Conservation (phyloP, 2,329 filamentous ascomycete species). For the Tolypocladium sp. region DNA sequence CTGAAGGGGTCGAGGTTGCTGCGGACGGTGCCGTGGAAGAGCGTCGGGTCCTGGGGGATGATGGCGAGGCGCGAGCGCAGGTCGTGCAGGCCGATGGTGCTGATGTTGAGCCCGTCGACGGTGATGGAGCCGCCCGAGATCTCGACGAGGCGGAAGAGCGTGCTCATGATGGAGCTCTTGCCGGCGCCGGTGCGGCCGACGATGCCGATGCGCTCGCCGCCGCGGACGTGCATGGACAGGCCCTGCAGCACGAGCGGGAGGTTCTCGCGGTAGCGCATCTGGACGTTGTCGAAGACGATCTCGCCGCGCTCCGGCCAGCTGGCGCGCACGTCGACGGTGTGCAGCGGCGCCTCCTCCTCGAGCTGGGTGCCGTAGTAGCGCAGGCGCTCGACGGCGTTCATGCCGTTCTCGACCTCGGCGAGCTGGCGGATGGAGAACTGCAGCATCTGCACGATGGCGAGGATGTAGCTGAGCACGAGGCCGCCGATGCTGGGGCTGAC, state of each 20-base stretch:
- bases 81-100: constrained; percentile 65
- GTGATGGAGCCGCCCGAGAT: constrained; percentile 52
- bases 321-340: constrained; percentile 61
- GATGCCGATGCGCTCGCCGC: constrained; percentile 72
- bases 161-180: constrained; percentile 77
- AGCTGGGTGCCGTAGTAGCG: constrained; percentile 82
- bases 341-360: constrained; percentile 80
- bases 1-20: constrained; percentile 74
- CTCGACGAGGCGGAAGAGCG: constrained; percentile 68
- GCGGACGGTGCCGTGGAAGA: constrained; percentile 73
- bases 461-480: constrained; percentile 84
- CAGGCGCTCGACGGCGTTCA: constrained; percentile 91
- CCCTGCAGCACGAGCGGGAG: constrained; percentile 66
- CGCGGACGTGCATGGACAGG: constrained; percentile 60
- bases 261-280: constrained; percentile 68
- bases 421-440: constrained; percentile 92
- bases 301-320: constrained; percentile 83
- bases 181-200: constrained; percentile 76
- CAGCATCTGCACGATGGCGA: constrained; percentile 89
- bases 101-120: constrained; percentile 61
- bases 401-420: constrained; percentile 93
- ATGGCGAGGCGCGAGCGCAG: constrained; percentile 69
- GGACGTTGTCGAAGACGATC: constrained; percentile 64
- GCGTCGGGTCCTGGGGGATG: constrained; percentile 76
- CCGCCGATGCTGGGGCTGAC: constrained; percentile 80